These are phyloP conservation scores for Patellaria atrata DNA, from an alignment of 495 filamentous ascomycete genomes.

Conservation along the genomic window DNA sequence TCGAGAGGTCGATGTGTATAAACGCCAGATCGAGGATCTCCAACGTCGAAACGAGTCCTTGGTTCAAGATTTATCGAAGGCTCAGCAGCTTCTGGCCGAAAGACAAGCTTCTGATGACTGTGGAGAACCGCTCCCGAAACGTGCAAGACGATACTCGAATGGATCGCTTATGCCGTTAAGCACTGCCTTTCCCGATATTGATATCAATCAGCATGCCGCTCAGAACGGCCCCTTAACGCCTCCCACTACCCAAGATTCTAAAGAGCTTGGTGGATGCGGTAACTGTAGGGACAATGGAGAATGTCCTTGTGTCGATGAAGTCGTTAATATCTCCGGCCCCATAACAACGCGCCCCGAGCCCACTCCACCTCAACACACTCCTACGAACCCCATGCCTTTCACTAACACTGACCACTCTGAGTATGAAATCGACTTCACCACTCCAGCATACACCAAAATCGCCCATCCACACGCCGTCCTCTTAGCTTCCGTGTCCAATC, in stretches of 20 bases:
- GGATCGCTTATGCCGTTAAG: too few species aligned
- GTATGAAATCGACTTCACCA: constrained; percentile 20
- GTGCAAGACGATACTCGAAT: too few species aligned
- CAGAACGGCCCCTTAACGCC: background rate
- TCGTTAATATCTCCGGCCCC: constrained; percentile 1
- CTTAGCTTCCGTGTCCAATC: constrained; percentile 8
- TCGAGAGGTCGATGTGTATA: too few species aligned
- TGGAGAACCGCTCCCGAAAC: too few species aligned
- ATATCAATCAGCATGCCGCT: too few species aligned
- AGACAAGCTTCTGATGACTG: too few species aligned
- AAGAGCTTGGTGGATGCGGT: constrained; percentile 8
- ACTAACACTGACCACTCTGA: constrained; percentile 1
- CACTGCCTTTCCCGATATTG: too few species aligned
- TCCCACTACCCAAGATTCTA: background rate
- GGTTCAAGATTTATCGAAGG: too few species aligned
- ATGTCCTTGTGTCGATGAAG: constrained; percentile 12
- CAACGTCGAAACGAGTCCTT: too few species aligned
- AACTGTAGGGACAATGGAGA: constrained; percentile 11
- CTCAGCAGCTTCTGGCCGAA: too few species aligned
- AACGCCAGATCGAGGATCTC: too few species aligned
- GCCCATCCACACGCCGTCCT: constrained; percentile 3
- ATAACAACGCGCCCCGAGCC: background rate
- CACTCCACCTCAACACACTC: background rate
- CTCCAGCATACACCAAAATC: constrained; percentile 6
- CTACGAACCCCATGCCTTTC: constrained; percentile 6